Evolutionary conservation across 1,284 basidiomycete genomes (phyloP), one percentile per base, ranked within the genome.

Genomic region (Trametes hirsuta): DNA sequence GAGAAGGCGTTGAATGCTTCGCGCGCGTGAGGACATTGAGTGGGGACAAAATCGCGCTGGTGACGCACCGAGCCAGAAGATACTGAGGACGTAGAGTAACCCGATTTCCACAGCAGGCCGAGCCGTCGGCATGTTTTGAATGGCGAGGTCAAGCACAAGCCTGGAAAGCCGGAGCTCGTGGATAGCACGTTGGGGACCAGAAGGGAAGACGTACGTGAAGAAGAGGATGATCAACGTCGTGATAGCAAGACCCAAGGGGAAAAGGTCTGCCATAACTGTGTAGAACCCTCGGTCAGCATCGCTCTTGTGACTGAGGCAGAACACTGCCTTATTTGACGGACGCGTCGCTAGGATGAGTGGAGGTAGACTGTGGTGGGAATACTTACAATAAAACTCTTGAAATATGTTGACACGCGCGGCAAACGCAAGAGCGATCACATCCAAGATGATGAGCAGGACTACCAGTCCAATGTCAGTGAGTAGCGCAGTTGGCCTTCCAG

Each of bases 1-100:
- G 85, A 86, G 70, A 87, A 87, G 6, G 80, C 77, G 64, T 84
- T 86, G 76, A 84, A 83, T 1, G 78, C 84, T 86, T 55, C 4
- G 15, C 2, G 4, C 6, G 6, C 3, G n/a, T 35, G 25, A 37
- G n/a, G 1, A 9, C 30, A 15, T 4, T 6, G 14, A 5, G 34
- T 21, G 11, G 36, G 6, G n/a, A 3, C 18, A 36, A 6, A 25
- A 14, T 14, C 15, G n/a, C 1, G 4, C 10, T 36, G 15, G 14
- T 21, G 8, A 8, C 21, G 35, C 53, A 85, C 84, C 78, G 5
- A 86, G 74, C 85, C 84, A 86, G 62, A 84, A 75, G 47, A 85
- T 73, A 51, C 75, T 76, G 49, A 85, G 69, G 4, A 81, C 54
- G 9, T 75, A 74, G 49, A 83, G 77, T 22, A 80, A 61, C 1